Base-by-base conservation (phyloP, 495 filamentous ascomycete genomes). In the Daldinia caldariorum region DNA sequence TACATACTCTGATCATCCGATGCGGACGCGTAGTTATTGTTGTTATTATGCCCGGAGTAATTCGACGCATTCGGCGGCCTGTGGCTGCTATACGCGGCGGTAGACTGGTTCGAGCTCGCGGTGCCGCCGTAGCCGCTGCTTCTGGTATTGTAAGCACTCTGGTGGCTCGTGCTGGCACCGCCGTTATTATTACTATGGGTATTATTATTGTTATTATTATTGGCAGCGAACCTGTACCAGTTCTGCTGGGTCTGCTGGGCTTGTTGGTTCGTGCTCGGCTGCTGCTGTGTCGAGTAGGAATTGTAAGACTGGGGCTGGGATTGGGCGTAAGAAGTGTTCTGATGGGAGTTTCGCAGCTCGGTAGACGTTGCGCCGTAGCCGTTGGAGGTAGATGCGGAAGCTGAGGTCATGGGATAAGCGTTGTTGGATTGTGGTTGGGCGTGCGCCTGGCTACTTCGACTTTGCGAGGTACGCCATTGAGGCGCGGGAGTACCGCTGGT, bases 1-100 rank as follows among this genome's bases (percentile, higher is more conserved):
- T 73, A 75, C n/a, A 75, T 53, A 22, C 67, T 43, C 45, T 75
- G 74, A n/a, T 77, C 75, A 13, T 75, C 70, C 18, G 70, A 55
- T 4, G 61, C 65, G 13, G 64, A 55, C 8, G 67, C 60, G 34
- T 67, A 63, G 43, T 59, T 62, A 16, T 67, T 62, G 20, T 67
- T 61, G 37, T 59, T 26, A 1, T 1, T 62, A 16, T 75, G 75
- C 6, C 55, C 66, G 9, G 69, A 56, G 35, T 72, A 74, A 12
- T 16, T 56, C 6, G 67, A 59, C 20, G 58, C 38, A n/a, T 64
- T 73, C 10, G 75, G 14, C 10, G 72, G 14, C 39, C 75, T 62
- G 8, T 75, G 72, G 18, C 26, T 26, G 41, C n/a, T 66, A 31
- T 72, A 72, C 4, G 70, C 12, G n/a, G 65, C 3, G 3, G 26